phyloP scores from a whole-genome alignment of 805 yeast species.

The Candida ipomoeae region DNA sequence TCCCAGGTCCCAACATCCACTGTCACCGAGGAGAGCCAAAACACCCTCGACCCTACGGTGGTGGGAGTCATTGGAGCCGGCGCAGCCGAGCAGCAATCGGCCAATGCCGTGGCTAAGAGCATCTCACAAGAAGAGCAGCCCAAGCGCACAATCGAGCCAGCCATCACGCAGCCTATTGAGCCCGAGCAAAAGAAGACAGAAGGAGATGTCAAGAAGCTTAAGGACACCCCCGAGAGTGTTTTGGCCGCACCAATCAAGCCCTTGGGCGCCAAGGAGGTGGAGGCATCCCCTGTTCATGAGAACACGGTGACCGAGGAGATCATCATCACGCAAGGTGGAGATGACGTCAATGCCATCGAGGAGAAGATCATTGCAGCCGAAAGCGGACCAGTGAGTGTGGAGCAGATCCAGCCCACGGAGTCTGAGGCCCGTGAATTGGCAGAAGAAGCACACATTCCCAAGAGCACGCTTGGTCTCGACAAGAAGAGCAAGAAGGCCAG shows the following conservation, averaged over 20 bases:
- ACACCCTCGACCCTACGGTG: constrained; percentile 17
- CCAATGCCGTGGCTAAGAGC: constrained; percentile 7
- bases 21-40: constrained; percentile 3
- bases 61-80: constrained; percentile 14
- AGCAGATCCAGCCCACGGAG: constrained; percentile 40
- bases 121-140: constrained; percentile 6
- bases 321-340: constrained; percentile 36
- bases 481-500: constrained; percentile 10
- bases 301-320: constrained; percentile 31
- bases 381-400: constrained; percentile 34
- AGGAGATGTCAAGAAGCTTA: background rate
- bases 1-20: background rate
- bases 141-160: constrained; percentile 10
- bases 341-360: constrained; percentile 25
- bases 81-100: constrained; percentile 8
- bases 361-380: constrained; percentile 33
- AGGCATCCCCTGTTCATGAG: constrained; percentile 17
- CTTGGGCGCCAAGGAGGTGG: constrained; percentile 15
- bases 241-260: constrained; percentile 15
- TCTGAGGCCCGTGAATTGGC: constrained; percentile 36
- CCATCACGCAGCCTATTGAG: constrained; percentile 12
- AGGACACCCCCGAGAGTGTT: constrained; percentile 1
- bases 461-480: constrained; percentile 2
- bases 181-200: constrained; percentile 6
- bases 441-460: constrained; percentile 27